Base-by-base conservation (phyloP, 2,329 filamentous ascomycete species). In the Exophiala aquamarina region DNA sequence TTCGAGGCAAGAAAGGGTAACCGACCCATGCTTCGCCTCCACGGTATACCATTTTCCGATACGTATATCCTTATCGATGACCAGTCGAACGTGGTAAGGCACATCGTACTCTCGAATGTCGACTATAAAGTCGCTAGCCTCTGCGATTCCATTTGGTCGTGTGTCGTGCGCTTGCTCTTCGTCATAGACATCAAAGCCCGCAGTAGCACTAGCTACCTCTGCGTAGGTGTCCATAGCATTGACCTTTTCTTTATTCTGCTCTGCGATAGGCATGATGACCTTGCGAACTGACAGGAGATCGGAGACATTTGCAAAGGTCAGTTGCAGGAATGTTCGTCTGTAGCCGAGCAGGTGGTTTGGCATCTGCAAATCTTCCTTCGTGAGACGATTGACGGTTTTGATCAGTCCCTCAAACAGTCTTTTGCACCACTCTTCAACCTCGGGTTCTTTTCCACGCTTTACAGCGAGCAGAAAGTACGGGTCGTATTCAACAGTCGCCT, bases 61-160 rank as follows among this genome's bases (percentile, higher is more conserved):
- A 59, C 93, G 83, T 62, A 98, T 92, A 73, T 95, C 93, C 77
- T 89, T 81, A 72, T 98, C 93, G 72, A 98, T 98, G 70, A 94
- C 88, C 72, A 98, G 92, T 79, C 93, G 83, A 65, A 98, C 93
- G 76, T 98, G 93, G 75, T 98, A 98, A 57, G 93, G 94, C 62
- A 98, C 94, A 71, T 98, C 93, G 70, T 95, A 98, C 75, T 98
- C 93, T 77, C 93, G 84, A 67, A 98, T 95, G 79, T 98, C 94
- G 72, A 96, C 81, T 78, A 98, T 90, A 69, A 86, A 96, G 77
- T 97, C 92, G 77, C 90, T 95, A 49, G 92, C 90, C 69, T 97
- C 91, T 59, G 84, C 77, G 72, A 89, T 84, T 67, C 79, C 80
- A 74, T 85, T 90, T 73, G 78, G 76, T 79, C 85, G 83, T 84